Base-by-base conservation (phyloP, 2,329 filamentous ascomycete species). In the Venturia aucupariae region DNA sequence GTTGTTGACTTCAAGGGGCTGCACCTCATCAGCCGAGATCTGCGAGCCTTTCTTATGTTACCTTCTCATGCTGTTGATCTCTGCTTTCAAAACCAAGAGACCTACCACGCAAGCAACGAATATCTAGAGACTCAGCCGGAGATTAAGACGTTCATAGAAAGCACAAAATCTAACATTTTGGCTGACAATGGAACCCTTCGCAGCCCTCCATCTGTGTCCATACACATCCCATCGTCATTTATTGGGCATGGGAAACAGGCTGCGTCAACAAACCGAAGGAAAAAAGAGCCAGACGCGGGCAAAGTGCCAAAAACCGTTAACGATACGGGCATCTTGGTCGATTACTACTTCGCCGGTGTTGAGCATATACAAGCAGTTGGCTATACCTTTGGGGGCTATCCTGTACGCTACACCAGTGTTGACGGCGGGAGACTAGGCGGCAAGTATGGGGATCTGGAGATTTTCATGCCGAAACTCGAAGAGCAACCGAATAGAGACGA, bases 341-440 rank as follows among this genome's bases (percentile, higher is more conserved):
- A 63, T 17, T 65, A 65, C 24, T 35, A 22, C 35, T 63, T 62
- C 42, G 32, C 38, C 42, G 60, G 64, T 8, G 64, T 65, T n/a
- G 64, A 65, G 32, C 60, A 63, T 35, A 27, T 15, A n/a, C 41
- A 65, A 35, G 27, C 32, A 17, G 55, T 48, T 30, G n/a, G 27
- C 24, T 63, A 65, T 24, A 57, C n/a, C 4, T 55, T 64, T 15
- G 41, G 64, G 13, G 60, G 60, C 19, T 39, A 11, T 39, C 59
- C 38, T 17, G 27, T 63, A 15, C 35, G 30, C 24, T 55, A 46
- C 46, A 55, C 41, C 19, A 65, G 59, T 22, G 48, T 63, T 8
- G 60, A 62, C n/a, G 60, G 27, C 19, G 64, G 64, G 8, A 54
- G 64, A n/a, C 38, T 62, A n/a, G 64, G 64, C 15, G 60, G 54